These are phyloP conservation scores for Mallotus repandus DNA, from an alignment of 441 rosid genomes.

Conservation along the genomic window DNA sequence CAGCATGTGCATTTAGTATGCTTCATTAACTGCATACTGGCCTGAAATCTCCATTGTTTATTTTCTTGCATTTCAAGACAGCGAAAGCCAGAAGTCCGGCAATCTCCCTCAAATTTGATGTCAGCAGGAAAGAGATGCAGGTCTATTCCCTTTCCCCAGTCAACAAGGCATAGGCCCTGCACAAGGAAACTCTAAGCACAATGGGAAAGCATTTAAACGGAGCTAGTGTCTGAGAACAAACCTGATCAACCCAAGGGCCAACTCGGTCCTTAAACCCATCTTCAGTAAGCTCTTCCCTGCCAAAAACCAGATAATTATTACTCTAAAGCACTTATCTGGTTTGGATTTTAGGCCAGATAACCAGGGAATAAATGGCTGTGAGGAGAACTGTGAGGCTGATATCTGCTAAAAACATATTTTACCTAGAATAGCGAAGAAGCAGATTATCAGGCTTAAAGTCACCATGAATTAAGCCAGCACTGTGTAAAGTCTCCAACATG, in stretches of 20 bases:
- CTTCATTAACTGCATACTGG: slow-evolving; percentile 25
- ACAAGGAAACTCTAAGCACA: slow-evolving; percentile 14
- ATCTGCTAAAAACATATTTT: slow-evolving; percentile 15
- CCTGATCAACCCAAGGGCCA: slow-evolving; percentile 81
- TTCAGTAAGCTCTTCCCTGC: slow-evolving; percentile 62
- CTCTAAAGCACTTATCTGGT: neutral
- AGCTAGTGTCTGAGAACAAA: slow-evolving; percentile 24
- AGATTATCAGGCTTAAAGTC: slow-evolving; percentile 97
- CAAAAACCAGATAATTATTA: slow-evolving; percentile 16
- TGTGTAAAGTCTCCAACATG: slow-evolving; percentile 83
- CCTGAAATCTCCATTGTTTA: slow-evolving; percentile 93
- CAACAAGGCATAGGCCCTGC: slow-evolving; percentile 96
- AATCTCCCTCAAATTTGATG: slow-evolving; percentile 60
- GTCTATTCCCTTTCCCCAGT: slow-evolving; percentile 97
- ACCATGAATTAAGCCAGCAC: slow-evolving; percentile 85
- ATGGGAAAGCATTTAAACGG: slow-evolving; percentile 6
- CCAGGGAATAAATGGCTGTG: neutral
- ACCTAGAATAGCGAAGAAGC: slow-evolving; percentile 74
- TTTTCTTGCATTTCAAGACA: slow-evolving; percentile 87
- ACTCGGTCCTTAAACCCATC: slow-evolving; percentile 49
- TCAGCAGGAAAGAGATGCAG: slow-evolving; percentile 66
- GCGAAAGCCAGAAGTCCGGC: slow-evolving; percentile 90
- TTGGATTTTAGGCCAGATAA: neutral
- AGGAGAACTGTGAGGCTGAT: neutral
- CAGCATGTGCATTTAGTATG: neutral